Evolutionary conservation across 441 rosid species (phyloP), one percentile per base, ranked within the genome.

Genomic region (Populus trichocarpa): DNA sequence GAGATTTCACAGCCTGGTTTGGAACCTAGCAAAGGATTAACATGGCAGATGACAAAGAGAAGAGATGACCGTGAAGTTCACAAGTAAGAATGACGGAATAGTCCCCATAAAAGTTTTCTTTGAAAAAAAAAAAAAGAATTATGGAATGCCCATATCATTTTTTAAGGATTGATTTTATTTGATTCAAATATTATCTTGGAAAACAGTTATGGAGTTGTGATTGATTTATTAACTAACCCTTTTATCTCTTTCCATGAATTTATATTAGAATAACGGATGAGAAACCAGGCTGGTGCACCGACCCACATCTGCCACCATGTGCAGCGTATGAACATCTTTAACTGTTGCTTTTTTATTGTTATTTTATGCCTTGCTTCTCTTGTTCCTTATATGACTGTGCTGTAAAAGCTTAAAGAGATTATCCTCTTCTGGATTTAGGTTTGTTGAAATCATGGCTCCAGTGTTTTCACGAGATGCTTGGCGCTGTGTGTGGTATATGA

Each of bases 11-110:
- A 97, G 84, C 99, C 99, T 77, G 97, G 97, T 46, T 84, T 97
- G 84, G 98, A 97, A 50, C 97, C 98, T 59, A 91, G 86, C 79
- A 93, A 46, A 83, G 92, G 93, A 53, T 81, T 92, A 75, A 91
- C 96, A 32, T 97, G 99, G 99, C 89, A 93, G 89, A 93, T 97
- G 92, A 97, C 99, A 33, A 92, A 92, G 86, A 90, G 93, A 86
- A 89, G 97, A 91, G 93, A 90, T 61, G 89, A 90, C 68, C 83
- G 81, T 64, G 95, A 97, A 88, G 97, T 97, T 79, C 99, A 97
- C 88, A 94, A 87, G 99, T 96, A 89, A 83, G 91, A 79, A 74
- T 69, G 59, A 74, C 67, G 2, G 70, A 40, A 71, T 72, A 46
- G 22, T 35, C 22, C 23, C 28, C 68, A n/a, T 65, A 30, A 30